Evolutionary conservation across 768 basidiomycete species (phyloP).

Genomic region (Saitozyma podzolica): DNA sequence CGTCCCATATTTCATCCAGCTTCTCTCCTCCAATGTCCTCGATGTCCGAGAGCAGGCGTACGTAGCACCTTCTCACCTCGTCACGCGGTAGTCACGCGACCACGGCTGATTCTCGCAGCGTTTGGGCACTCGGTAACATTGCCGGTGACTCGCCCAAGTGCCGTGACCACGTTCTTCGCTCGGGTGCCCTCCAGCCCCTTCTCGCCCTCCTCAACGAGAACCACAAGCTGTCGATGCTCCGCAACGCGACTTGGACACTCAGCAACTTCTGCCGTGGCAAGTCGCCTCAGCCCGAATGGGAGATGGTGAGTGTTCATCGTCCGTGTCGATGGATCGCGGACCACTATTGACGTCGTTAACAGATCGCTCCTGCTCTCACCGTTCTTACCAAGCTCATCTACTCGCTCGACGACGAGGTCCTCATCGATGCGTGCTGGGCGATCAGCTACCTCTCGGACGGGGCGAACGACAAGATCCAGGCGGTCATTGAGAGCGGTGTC

Average conservation of each 20-base stretch:
- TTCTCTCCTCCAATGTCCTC: slow-evolving; percentile 86
- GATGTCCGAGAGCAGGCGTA: slow-evolving; percentile 96
- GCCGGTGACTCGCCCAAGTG: slow-evolving; percentile 98
- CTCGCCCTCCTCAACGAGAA: slow-evolving; percentile 83
- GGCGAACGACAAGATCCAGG: slow-evolving; percentile 99
- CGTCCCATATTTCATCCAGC: slow-evolving; percentile 95
- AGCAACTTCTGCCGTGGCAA: slow-evolving; percentile 99
- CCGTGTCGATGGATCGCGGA: neutral
- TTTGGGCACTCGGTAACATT: slow-evolving; percentile 99
- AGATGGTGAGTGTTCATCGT: slow-evolving; percentile 64
- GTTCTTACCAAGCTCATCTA: slow-evolving; percentile 97
- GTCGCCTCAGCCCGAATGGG: slow-evolving; percentile 97
- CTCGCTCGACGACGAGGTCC: slow-evolving; percentile 96
- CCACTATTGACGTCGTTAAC: slow-evolving; percentile 10
- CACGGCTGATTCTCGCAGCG: slow-evolving; percentile 51
- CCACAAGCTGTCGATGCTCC: slow-evolving; percentile 96
- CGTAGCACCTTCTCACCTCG: slow-evolving; percentile 17
- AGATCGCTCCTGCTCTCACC: slow-evolving; percentile 97
- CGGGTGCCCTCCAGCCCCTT: slow-evolving; percentile 90
- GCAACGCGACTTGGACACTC: slow-evolving; percentile 97
- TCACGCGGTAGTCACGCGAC: neutral
- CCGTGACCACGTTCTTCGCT: slow-evolving; percentile 91
- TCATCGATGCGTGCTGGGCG: slow-evolving; percentile 99
- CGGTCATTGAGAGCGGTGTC: slow-evolving; percentile 97
- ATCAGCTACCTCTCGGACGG: slow-evolving; percentile 99